Evolutionary conservation across 805 yeast species (phyloP), one percentile per base, ranked within the genome.

Genomic region (Saturnispora diversa): DNA sequence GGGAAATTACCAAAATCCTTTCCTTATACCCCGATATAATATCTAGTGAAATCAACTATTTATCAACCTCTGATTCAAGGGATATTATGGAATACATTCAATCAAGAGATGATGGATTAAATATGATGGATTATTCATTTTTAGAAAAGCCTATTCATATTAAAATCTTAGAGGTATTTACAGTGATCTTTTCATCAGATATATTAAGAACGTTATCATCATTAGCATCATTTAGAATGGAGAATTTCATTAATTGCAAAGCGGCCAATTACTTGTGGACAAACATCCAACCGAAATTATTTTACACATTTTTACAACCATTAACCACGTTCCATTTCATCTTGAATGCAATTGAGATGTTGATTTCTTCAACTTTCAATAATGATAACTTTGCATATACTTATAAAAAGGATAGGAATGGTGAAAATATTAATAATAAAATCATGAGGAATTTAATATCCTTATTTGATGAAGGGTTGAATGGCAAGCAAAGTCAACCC

Each of bases 261-360:
- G 40, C 45, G 3, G 21, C 35, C 12, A 24, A 25, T 12, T 59
- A 64, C 58, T 64, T 53, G 32, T 69, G 57, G 65, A 55, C 41
- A 15, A 50, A 29, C 33, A 60, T 57, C 34, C 39, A 46, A 1
- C 46, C 49, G 13, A 59, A 56, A 8, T 49, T 72, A 22, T 46
- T 69, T 22, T 55, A 63, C 13, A 50, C 55, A 39, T 63, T 74
- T 11, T 48, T 77, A 12, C 71, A 82, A 2, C 68, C 65, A 25
- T 68, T 70, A 44, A 69, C 81, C 1, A 76, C 77, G 31, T 58
- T 74, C 25, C 71, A 72, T 43, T 61, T 75, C 35, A 65, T 77
- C 5, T 67, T 62, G 48, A 75, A 71, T 50, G 52, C 68, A 11
- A 66, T 78, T n/a, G 80, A 73, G 44, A 70, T 78, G 19, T 53